Evolutionary conservation across 257 asterid genomes (phyloP), one percentile per base, ranked within the genome.

Genomic region (Salvia splendens): DNA sequence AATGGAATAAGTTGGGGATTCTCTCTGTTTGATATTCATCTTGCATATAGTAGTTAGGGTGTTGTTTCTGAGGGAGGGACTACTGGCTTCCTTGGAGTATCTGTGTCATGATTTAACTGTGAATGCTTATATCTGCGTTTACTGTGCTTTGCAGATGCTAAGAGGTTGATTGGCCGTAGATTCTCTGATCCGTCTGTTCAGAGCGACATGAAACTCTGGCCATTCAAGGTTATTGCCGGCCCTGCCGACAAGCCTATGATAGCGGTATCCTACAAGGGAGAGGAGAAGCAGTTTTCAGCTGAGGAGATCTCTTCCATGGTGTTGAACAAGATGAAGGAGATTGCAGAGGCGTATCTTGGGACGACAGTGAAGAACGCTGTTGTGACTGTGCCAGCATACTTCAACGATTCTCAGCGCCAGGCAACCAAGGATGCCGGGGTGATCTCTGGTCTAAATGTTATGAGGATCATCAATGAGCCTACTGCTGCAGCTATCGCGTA

Each of bases 291-390:
- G 10, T 75, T 75, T 4, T 4, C 75, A 3, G 79, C 79, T 0
- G 79, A 75, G 71, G 75, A 75, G 50, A 75, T 75, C 46, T 75
- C 79, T 5, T 68, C 78, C 0, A 74, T 67, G 78, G 67, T 74
- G 10, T 58, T 74, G 14, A 51, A 4, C 38, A 74, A 74, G 55
- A 74, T 68, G 79, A 68, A 68, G 67, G 75, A 74, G 40, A 74
- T 74, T 11, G 79, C 79, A 0, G 75, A 75, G 45, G 67, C 75
- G 0, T 75, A 32, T 15, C 71, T 75, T 0, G 79, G 79, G 7
- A 4, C 70, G 1, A 74, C 71, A 0, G 60, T 68, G 5, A 74
- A 74, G 68, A 68, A 74, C n/a, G 73, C 68, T 15, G 78, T 73
- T 0, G 78, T 73, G 1, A 73, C 78, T 0, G 79, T 74, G 1